Base-by-base conservation (phyloP, 495 filamentous ascomycete genomes). In the Hyaloscypha variabilis region DNA sequence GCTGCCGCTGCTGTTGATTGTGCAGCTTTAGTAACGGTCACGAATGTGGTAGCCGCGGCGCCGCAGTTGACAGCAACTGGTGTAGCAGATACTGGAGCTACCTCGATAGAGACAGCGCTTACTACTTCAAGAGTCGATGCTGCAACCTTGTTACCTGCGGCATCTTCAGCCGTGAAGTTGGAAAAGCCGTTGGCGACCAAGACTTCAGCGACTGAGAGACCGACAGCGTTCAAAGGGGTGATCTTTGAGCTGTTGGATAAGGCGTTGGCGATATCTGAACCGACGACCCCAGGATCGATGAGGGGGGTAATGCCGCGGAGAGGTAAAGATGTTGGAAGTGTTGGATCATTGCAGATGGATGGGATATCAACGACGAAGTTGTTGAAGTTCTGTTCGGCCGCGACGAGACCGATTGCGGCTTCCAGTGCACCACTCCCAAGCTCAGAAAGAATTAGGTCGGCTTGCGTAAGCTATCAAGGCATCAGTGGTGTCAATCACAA, bases 311-410 rank as follows among this genome's bases (percentile, higher is more conserved):
- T 84, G 57, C 87, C 87, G 26, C 85, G 78, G 30, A 90, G 80
- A 60, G 78, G 81, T 19, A 71, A 63, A 24, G 83, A 87, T 24
- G 78, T 81, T 3, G 87, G 87, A 6, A 90, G 82, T n/a, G 74
- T 74, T 24, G 81, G 73, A 64, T 90, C 87, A 21, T 70, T 75
- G 73, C 87, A 89, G 70, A 88, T 81, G 58, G 75, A 79, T 46
- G 86, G 87, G 29, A 83, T 78, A 49, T 71, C 72, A 60, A 81
- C 78, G 26, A 67, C 80, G 67, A 87, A 88, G 46, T 83, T 83
- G 78, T 90, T 90, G 79, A 85, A 85, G 81, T 90, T 89, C 76
- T 88, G 84, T 79, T 90, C 87, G n/a, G 87, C 85, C 14, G 81
- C 82, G 8, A 89, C 87, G 0, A 89, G 78, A 8, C 78, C 81